Evolutionary conservation across 163 green algal species (phyloP).

Genomic region (Smithsoniella earleae): DNA sequence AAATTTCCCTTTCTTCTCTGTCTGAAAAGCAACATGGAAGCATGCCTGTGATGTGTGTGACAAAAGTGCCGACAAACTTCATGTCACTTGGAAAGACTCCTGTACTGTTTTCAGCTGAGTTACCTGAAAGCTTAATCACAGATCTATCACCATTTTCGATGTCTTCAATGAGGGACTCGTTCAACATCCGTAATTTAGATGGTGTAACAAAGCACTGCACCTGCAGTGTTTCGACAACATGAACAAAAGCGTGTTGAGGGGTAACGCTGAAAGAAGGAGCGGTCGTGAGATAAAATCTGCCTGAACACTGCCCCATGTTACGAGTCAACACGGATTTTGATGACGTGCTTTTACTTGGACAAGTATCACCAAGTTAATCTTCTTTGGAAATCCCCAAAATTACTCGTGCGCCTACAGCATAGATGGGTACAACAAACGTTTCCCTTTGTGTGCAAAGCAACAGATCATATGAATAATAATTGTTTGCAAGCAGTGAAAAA

Average conservation of each 20-base stretch:
- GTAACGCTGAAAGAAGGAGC: conserved; percentile 46
- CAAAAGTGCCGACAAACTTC: conserved; percentile 56
- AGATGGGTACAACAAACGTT: conserved; percentile 65
- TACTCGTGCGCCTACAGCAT: conserved; percentile 42
- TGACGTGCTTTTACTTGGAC: conserved; percentile 39
- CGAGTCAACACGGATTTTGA: conserved; percentile 47
- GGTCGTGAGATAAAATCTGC: conserved; percentile 49
- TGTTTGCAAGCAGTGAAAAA: conserved; percentile 45
- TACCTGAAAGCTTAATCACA: conserved; percentile 37
- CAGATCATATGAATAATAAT: conserved; percentile 53
- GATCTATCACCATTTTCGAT: neutral
- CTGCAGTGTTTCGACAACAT: conserved; percentile 54
- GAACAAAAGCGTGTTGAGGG: conserved; percentile 46
- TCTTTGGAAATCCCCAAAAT: conserved; percentile 64
- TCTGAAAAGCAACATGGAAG: conserved; percentile 58
- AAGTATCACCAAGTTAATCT: conserved; percentile 40
- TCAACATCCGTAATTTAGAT: neutral
- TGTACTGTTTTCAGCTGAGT: conserved; percentile 48
- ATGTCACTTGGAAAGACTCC: conserved; percentile 40
- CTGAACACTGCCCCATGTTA: conserved; percentile 56
- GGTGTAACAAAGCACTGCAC: conserved; percentile 24
- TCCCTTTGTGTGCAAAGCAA: conserved; percentile 69
- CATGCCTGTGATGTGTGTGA: conserved; percentile 56
- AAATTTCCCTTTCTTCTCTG: conserved; percentile 42
- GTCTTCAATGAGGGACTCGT: conserved; percentile 33